phyloP scores from a whole-genome alignment of 345 rosid species.

The Eucalyptus pauciflora region DNA sequence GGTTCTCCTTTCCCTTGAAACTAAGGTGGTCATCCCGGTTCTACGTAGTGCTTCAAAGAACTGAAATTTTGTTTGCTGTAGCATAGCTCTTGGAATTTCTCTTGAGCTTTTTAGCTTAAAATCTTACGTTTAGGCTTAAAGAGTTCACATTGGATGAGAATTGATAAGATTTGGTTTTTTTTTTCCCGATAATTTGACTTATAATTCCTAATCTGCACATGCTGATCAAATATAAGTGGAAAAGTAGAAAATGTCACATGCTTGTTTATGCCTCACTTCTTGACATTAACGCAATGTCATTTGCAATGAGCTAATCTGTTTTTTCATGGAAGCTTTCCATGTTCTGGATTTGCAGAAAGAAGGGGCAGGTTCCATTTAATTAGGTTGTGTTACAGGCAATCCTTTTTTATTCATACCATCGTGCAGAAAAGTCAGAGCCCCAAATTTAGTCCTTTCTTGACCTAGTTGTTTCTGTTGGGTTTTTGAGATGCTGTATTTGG shows the following conservation, averaged over 20 bases:
- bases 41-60: not conserved
- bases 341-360: not conserved
- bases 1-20: not conserved
- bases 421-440: not conserved
- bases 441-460: not conserved
- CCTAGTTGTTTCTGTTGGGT: not conserved
- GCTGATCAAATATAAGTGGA: not conserved
- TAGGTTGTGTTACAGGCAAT: not conserved
- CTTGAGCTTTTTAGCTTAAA: not conserved
- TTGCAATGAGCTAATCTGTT: not conserved
- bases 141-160: not conserved
- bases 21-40: not conserved
- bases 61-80: not conserved
- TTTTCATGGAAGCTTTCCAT: not conserved
- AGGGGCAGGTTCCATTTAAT: not conserved
- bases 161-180: not conserved
- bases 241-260: not conserved
- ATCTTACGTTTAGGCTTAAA: not conserved
- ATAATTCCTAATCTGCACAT: not conserved
- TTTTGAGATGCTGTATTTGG: not conserved
- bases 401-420: not conserved
- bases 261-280: not conserved
- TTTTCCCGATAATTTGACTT: not conserved
- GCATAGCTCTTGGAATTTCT: not conserved
- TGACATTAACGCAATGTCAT: not conserved